Base-by-base conservation (phyloP, 1,284 basidiomycete genomes). In the Cryptococcus sp. region DNA sequence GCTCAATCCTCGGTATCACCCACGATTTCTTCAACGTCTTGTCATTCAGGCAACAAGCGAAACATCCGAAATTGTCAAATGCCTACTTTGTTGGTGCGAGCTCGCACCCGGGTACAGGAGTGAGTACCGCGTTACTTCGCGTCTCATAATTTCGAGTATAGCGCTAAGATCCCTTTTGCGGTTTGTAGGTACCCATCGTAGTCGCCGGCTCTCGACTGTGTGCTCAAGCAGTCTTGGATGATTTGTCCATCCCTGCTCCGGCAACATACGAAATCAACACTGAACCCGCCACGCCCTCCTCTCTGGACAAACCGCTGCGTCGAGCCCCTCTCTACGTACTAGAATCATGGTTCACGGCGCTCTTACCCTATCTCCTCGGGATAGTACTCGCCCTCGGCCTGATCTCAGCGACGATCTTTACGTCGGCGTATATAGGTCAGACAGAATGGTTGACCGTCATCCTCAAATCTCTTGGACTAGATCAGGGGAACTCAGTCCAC, bases 21-120 rank as follows among this genome's bases (percentile, higher is more conserved):
- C 77, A 78, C 53, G 74, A 77, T 59, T 77, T 78, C 60, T 76
- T 75, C 64, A 76, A 75, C 56, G 75, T 75, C 50, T 67, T 73
- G 47, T 57, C 68, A n/a, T 70, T 78, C 67, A 63, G 71, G 50
- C 70, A 70, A 40, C 72, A 73, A 59, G 64, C 68, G 4, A 59
- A 69, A 44, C 74, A 75, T 64, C 67, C 67, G 11, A 63, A 59
- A 16, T 48, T 74, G 23, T 65, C 67, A 23, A 62, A 61, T 22
- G 70, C 70, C 7, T 78, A 73, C 62, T 74, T 76, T 65, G 75
- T 75, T 25, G 74, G 76, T n/a, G 73, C 73, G 0, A 70, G 67
- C 46, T 69, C 71, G 8, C 75, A 76, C 61, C 75, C 74, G 1
- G 74, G 74, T 22, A 73, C 74, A 20, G 72, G 71, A 11, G 71